phyloP scores from a whole-genome alignment of 2,329 filamentous ascomycete genomes.

The Incumbomyces delicatus region DNA sequence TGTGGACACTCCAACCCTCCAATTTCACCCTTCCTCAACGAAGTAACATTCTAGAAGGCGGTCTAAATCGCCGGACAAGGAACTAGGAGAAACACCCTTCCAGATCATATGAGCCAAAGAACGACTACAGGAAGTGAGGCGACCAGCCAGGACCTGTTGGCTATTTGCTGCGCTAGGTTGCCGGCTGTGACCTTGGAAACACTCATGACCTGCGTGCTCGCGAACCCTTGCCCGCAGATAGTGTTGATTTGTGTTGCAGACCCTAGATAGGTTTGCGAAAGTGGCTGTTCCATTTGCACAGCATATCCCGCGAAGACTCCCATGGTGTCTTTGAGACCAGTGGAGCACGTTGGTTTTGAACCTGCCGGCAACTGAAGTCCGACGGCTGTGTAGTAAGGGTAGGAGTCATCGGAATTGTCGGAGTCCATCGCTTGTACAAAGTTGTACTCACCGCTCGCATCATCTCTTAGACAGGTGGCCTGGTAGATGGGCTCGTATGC shows the following conservation, averaged over 20 bases:
- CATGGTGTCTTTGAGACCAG: conserved; percentile 74
- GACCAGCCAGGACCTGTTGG: background rate
- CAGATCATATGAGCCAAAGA: background rate
- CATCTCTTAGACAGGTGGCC: conserved; percentile 68
- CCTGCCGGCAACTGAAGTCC: conserved; percentile 60
- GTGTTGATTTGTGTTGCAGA: conserved; percentile 67
- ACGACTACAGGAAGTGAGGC: background rate
- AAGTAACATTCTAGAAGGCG: background rate
- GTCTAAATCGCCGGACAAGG: too few relatives aligned
- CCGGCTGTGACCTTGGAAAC: background rate
- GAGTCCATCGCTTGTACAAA: conserved; percentile 75
- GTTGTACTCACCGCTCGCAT: conserved; percentile 59
- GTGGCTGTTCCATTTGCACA: conserved; percentile 53
- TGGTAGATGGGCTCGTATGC: conserved; percentile 71
- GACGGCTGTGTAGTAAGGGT: conserved; percentile 77
- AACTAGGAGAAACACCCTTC: background rate
- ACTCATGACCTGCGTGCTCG: conserved; percentile 35
- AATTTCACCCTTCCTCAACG: background rate
- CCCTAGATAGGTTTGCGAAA: conserved; percentile 58
- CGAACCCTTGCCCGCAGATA: conserved; percentile 47
- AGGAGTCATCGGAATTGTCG: conserved; percentile 59
- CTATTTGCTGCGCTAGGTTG: background rate
- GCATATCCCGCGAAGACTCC: conserved; percentile 63
- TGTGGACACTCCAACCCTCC: background rate
- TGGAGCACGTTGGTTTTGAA: conserved; percentile 62